phyloP scores from a whole-genome alignment of 345 rosid species.

The Eucalyptus pumila region DNA sequence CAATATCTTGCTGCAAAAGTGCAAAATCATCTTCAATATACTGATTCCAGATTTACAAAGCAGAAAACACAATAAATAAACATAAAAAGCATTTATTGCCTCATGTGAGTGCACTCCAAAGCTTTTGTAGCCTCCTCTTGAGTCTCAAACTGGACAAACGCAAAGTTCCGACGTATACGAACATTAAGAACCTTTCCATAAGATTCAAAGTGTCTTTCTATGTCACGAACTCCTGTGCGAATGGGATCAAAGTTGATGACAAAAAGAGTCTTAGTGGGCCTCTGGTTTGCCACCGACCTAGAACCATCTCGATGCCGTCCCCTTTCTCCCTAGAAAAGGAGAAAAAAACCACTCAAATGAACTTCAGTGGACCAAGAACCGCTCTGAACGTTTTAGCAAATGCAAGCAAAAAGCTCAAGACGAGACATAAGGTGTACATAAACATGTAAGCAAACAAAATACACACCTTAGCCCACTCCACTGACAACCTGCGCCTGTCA shows the following conservation, averaged over 20 bases:
- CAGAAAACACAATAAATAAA: not conserved
- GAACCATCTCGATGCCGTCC: conserved; percentile 61
- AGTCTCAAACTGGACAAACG: conserved; percentile 71
- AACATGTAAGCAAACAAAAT: not conserved
- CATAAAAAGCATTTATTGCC: conserved; percentile 10
- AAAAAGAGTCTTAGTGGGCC: conserved; percentile 85
- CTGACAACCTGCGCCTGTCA: conserved; percentile 56
- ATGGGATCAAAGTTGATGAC: conserved; percentile 78
- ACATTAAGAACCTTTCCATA: conserved; percentile 68
- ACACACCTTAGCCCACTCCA: conserved; percentile 81
- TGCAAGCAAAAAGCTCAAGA: not conserved
- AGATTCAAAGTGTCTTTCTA: conserved; percentile 65
- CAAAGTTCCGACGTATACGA: conserved; percentile 64
- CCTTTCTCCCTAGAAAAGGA: conserved; percentile 48
- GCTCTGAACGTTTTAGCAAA: not conserved
- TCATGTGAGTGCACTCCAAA: conserved; percentile 67
- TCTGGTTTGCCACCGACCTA: conserved; percentile 29
- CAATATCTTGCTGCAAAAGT: conserved; percentile 53
- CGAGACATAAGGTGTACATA: not conserved
- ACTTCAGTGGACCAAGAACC: not conserved
- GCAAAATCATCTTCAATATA: not conserved
- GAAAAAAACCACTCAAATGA: not conserved
- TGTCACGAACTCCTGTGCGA: conserved; percentile 61
- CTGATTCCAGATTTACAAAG: not conserved
- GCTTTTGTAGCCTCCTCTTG: conserved; percentile 87